Conservation (phyloP, 225 moss, liverwort and hornwort genomes). For the Bryum argenteum region DNA sequence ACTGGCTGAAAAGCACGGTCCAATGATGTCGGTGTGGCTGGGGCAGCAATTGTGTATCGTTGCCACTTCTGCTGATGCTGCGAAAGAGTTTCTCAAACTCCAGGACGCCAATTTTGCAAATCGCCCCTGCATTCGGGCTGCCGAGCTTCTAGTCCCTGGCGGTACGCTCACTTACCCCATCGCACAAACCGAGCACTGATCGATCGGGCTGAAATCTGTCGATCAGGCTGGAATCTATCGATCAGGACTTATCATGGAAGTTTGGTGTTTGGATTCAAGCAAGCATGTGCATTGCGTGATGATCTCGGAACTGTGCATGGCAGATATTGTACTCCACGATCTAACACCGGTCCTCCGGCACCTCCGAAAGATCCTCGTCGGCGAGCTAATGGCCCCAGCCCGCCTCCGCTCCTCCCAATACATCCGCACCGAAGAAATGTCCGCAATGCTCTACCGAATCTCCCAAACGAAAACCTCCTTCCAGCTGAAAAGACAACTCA, state of each 20-base stretch:
- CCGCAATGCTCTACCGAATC: background rate
- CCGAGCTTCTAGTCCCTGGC: rapidly evolving
- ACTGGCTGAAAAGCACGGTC: conserved; percentile 7
- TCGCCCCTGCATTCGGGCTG: background rate
- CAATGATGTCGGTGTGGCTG: conserved; percentile 18
- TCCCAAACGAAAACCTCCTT: background rate
- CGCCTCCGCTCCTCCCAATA: background rate
- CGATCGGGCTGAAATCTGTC: too few species aligned
- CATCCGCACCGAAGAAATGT: conserved; percentile 3
- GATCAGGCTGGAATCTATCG: too few species aligned
- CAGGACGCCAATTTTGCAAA: conserved; percentile 28
- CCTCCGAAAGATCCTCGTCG: background rate
- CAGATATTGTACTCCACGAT: background rate
- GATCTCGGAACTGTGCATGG: too few species aligned
- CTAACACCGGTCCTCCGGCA: background rate
- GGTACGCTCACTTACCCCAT: background rate
- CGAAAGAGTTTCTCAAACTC: conserved; percentile 30
- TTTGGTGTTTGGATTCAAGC: too few species aligned
- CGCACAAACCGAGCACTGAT: too few species aligned
- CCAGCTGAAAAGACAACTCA: rapidly evolving
- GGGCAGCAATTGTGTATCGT: conserved; percentile 19
- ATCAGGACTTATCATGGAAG: too few species aligned
- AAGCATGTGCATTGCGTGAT: too few species aligned
- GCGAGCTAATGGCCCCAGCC: background rate
- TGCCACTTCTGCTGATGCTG: background rate